Evolutionary conservation across 1,284 basidiomycete genomes (phyloP).

Genomic region (Uromyces viciae-fabae): DNA sequence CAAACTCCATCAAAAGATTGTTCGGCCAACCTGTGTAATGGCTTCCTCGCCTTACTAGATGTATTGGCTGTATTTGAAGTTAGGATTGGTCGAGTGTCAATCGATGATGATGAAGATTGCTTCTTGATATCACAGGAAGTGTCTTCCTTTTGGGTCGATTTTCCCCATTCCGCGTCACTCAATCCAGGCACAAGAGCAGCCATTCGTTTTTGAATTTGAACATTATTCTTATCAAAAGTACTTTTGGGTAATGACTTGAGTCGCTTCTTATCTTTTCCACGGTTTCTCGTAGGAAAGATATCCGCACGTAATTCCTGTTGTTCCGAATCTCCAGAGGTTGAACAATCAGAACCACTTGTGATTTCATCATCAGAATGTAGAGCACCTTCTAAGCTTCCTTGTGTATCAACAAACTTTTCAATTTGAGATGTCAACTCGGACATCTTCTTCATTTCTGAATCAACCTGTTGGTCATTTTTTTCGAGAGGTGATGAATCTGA

Average conservation of each 20-base stretch:
- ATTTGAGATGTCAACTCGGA: constrained; percentile 76
- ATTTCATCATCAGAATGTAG: constrained; percentile 50
- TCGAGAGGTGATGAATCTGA: constrained; percentile 53
- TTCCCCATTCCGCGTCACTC: constrained; percentile 57
- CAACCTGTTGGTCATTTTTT: constrained; percentile 47
- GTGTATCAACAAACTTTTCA: constrained; percentile 75
- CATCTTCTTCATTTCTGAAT: constrained; percentile 66
- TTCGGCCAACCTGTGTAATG: constrained; percentile 46
- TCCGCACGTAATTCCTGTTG: constrained; percentile 48
- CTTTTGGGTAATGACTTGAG: constrained; percentile 50
- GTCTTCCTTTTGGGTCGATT: constrained; percentile 16
- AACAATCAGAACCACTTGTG: constrained; percentile 6
- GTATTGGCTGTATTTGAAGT: neutral
- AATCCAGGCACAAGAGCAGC: constrained; percentile 56
- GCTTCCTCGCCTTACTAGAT: constrained; percentile 44
- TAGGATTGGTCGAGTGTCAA: neutral
- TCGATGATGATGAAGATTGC: too few species aligned
- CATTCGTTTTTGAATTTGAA: constrained; percentile 52
- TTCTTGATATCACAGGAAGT: neutral
- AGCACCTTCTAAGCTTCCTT: constrained; percentile 81
- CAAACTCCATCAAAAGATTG: constrained; percentile 56
- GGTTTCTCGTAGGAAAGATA: constrained; percentile 44
- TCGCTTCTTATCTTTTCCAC: constrained; percentile 54
- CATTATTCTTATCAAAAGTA: constrained; percentile 58
- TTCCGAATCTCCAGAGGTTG: constrained; percentile 44